Evolutionary conservation across 2,329 filamentous ascomycete species (phyloP), one percentile per base, ranked within the genome.

Genomic region (Aspergillus hiratsukae): DNA sequence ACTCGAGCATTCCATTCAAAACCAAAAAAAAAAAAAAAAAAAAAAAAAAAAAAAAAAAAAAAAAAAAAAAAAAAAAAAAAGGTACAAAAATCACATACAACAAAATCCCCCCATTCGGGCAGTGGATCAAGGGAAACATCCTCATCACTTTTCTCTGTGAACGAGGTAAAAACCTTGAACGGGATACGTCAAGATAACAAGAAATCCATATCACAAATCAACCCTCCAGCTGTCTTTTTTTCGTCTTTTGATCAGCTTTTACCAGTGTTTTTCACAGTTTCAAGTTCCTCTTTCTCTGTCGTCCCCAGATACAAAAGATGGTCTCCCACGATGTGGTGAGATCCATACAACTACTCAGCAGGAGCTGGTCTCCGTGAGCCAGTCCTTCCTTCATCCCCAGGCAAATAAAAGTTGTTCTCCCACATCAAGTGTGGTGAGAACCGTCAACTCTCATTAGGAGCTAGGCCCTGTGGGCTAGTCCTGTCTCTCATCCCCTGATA

Each of bases 121-220:
- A 52, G 41, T 54, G 46, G 46, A 50, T 52, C 60, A 66, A 59
- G 64, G 63, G 45, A 66, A 65, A 64, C 58, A 31, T 61, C 59
- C 55, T 53, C 49, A 37, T 49, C 49, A 50, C 37, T 53, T 54
- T 37, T 37, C 5, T 46, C 40, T 40, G 19, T 54, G 49, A 45
- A 29, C 51, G 45, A 58, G 63, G 58, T 61, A 62, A 65, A 66
- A 64, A 60, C 61, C 64, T 60, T 63, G 59, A 49, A 48, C 61
- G 51, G 56, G 60, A 59, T 48, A 28, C 25, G 19, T 35, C 48
- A 45, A 49, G 48, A 35, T 35, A 17, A 17, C 53, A 41, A 25
- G 46, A 49, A 25, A 48, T 17, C 29, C 19, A 51, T 14, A 35
- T 14, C 31, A 17, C 31, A 35, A 41, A 21, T 29, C 7, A 17